phyloP scores from a whole-genome alignment of 2,329 filamentous ascomycete genomes.

The Phialophora chinensis region DNA sequence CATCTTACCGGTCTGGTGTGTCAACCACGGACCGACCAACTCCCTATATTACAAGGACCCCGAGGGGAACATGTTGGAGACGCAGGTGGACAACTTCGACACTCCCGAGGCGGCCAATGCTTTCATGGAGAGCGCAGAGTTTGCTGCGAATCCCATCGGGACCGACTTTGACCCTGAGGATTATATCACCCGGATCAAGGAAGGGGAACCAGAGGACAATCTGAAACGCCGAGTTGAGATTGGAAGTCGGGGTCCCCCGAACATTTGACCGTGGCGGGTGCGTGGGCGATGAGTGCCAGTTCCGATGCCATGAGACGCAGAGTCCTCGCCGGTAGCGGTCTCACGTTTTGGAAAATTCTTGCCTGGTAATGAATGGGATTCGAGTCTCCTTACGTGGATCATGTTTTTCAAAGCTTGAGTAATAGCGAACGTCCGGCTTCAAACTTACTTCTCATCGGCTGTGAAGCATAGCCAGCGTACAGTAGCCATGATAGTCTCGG shows the following conservation, averaged over 20 bases:
- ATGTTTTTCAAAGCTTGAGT: neutral
- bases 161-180: conserved; percentile 24
- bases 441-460: no score
- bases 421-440: no score
- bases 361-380: neutral
- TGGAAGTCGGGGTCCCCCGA: conserved; percentile 6
- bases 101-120: conserved; percentile 8
- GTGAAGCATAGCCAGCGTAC: no score
- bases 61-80: conserved; percentile 58
- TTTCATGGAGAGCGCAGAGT: conserved; percentile 12
- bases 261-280: neutral
- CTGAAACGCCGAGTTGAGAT: conserved; percentile 21
- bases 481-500: no score
- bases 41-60: conserved; percentile 58
- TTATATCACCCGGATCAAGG: conserved; percentile 11
- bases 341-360: neutral
- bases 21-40: conserved; percentile 57
- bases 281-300: neutral
- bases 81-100: conserved; percentile 53
- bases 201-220: conserved; percentile 13
- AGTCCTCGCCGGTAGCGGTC: neutral
- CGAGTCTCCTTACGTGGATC: neutral
- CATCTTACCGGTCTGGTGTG: conserved; percentile 44
- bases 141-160: conserved; percentile 21
- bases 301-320: neutral